Percentiles rank a stretch among this genome's conserved stretches.
phyloP scores from a whole-genome alignment of 1,284 basidiomycete genomes.

The Tilletia walkeri region DNA sequence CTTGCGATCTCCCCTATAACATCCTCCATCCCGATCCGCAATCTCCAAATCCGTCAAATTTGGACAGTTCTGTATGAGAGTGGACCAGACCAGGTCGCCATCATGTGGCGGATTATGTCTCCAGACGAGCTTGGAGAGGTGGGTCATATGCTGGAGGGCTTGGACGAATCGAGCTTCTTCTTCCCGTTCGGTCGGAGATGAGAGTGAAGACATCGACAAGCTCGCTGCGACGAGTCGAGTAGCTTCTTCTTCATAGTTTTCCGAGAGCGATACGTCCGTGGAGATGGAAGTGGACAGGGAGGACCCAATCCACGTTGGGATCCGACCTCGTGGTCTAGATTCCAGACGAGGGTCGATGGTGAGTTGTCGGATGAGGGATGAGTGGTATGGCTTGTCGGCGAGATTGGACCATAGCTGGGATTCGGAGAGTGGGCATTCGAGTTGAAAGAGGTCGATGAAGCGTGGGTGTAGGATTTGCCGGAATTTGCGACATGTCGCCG shows the following conservation, averaged over 20 bases:
- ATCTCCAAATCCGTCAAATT: conserved; percentile 17
- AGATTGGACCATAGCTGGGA: conserved; percentile 1
- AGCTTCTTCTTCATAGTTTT: too few species aligned
- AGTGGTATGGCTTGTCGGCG: neutral
- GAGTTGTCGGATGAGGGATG: conserved; percentile 12
- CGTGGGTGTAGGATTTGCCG: neutral
- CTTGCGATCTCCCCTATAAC: neutral
- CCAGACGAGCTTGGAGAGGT: conserved; percentile 16
- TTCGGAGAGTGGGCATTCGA: conserved; percentile 7
- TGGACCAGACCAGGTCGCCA: conserved; percentile 2
- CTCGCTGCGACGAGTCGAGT: neutral
- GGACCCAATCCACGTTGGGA: conserved; percentile 6
- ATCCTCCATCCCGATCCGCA: conserved; percentile 16
- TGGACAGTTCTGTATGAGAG: conserved; percentile 6
- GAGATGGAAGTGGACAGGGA: too few species aligned
- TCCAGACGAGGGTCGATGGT: conserved; percentile 12
- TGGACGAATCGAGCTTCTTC: conserved; percentile 6
- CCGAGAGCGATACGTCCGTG: too few species aligned
- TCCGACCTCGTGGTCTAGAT: neutral
- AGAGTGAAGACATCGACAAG: neutral
- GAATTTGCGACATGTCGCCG: neutral
- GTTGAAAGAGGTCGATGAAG: neutral
- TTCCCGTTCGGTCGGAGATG: neutral
- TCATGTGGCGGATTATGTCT: conserved; percentile 7
- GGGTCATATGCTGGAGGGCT: conserved; percentile 13